A percentile compares a stretch with the other conserved stretches of the same genome.
These are phyloP conservation scores for Backusella liffmaniae DNA, from an alignment of 192 early-diverging fungal species.

Conservation along the genomic window DNA sequence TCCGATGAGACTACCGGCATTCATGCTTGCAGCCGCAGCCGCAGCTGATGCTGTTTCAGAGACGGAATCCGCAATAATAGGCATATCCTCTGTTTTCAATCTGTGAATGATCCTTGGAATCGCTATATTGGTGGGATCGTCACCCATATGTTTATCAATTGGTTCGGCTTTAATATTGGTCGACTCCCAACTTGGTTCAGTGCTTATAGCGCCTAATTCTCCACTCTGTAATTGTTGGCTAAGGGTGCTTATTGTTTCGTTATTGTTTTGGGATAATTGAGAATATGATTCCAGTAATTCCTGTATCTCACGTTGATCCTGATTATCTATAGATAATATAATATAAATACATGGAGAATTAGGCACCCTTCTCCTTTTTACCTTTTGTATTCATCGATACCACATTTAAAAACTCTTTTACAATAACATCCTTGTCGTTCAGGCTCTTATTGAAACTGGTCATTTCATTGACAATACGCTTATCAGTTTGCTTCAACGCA, in stretches of 20 bases:
- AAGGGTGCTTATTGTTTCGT: conserved; percentile 8
- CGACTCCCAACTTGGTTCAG: background rate
- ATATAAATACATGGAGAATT: background rate
- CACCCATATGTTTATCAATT: background rate
- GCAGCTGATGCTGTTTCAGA: conserved; percentile 8
- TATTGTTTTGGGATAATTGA: conserved; percentile 23
- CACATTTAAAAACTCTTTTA: conserved; percentile 30
- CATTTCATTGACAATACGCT: conserved; percentile 35
- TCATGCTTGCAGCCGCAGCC: conserved; percentile 19
- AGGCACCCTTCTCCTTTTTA: background rate
- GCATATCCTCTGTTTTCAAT: background rate
- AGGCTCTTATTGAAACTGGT: conserved; percentile 44
- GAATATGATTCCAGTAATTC: conserved; percentile 35
- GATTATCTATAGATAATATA: background rate
- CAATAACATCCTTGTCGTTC: conserved; percentile 45
- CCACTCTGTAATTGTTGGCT: background rate
- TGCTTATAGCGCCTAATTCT: background rate
- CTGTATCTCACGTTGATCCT: conserved; percentile 19
- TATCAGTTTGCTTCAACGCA: background rate
- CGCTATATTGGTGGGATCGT: background rate
- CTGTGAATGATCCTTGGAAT: background rate
- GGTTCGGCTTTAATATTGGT: background rate
- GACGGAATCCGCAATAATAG: background rate
- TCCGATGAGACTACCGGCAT: conserved; percentile 18
- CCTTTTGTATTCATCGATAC: background rate